These are phyloP conservation scores for Xylariaceae sp. DNA, from an alignment of 2,329 filamentous ascomycete genomes.

Conservation along the genomic window DNA sequence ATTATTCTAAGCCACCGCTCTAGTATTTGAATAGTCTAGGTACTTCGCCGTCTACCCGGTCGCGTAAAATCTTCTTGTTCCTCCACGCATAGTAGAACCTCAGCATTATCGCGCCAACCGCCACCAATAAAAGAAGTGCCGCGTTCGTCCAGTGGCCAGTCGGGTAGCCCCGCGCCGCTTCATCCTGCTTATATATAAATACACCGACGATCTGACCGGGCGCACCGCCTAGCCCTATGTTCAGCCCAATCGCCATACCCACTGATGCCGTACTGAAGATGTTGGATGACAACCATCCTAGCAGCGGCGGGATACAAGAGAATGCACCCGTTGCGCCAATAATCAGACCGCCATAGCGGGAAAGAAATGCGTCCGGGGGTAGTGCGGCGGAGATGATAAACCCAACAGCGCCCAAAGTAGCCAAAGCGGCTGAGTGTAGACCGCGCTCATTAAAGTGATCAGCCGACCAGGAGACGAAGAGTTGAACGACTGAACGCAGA, in stretches of 20 bases:
- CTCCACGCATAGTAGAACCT: conserved; percentile 52
- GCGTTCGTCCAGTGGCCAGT: conserved; percentile 60
- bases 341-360: conserved; percentile 66
- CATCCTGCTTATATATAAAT: conserved; percentile 66
- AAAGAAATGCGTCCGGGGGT: conserved; percentile 54
- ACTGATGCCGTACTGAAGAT: conserved; percentile 60
- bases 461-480: conserved; percentile 54
- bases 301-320: conserved; percentile 63
- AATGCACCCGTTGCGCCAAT: conserved; percentile 64
- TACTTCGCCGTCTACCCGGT: conserved; percentile 32
- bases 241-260: conserved; percentile 66
- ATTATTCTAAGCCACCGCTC: not conserved
- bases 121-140: conserved; percentile 35
- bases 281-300: conserved; percentile 67
- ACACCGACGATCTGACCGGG: conserved; percentile 68
- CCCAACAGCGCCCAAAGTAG: conserved; percentile 43
- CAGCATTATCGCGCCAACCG: conserved; percentile 34
- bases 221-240: conserved; percentile 61
- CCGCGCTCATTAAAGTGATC: conserved; percentile 57
- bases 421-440: conserved; percentile 41
- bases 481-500: conserved; percentile 28
- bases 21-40: conserved; percentile 40
- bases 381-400: conserved; percentile 61
- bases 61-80: conserved; percentile 38
- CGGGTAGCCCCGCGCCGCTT: conserved; percentile 58